Evolutionary conservation across 805 yeast species (phyloP).

Genomic region (Metschnikowia amazonensis): DNA sequence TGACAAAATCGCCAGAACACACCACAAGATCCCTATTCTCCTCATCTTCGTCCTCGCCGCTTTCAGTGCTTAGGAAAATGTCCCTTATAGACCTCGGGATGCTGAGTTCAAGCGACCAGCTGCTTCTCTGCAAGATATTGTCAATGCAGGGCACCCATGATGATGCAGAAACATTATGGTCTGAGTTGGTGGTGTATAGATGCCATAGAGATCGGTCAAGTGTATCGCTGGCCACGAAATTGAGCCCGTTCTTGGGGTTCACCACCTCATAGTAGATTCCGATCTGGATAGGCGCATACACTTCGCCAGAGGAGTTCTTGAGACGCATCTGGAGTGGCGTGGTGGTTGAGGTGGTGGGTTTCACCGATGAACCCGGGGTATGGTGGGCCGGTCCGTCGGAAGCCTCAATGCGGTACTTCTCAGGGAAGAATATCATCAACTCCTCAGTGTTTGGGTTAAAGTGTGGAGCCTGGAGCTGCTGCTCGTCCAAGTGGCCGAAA

Average conservation of each 20-base stretch:
- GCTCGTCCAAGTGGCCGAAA: constrained; percentile 44
- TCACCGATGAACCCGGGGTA: neutral
- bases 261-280: constrained; percentile 61
- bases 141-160: constrained; percentile 99
- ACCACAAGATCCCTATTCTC: constrained; percentile 53
- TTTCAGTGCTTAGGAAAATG: constrained; percentile 28
- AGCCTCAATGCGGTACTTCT: constrained; percentile 55
- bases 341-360: neutral
- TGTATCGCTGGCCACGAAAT: constrained; percentile 61
- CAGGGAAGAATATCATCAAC: constrained; percentile 60
- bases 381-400: constrained; percentile 42
- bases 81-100: constrained; percentile 78
- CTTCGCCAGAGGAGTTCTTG: constrained; percentile 32
- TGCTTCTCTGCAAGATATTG: constrained; percentile 77
- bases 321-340: constrained; percentile 37
- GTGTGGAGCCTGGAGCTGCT: constrained; percentile 1
- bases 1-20: constrained; percentile 66
- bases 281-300: constrained; percentile 69
- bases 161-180: constrained; percentile 75
- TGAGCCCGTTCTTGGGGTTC: constrained; percentile 70
- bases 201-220: constrained; percentile 62
- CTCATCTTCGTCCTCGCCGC: constrained; percentile 36
- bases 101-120: constrained; percentile 89
- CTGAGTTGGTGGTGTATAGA: constrained; percentile 79
- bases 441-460: constrained; percentile 55